Base-by-base conservation (phyloP, 2,329 filamentous ascomycete species). In the Sphaerulina vaccinii region DNA sequence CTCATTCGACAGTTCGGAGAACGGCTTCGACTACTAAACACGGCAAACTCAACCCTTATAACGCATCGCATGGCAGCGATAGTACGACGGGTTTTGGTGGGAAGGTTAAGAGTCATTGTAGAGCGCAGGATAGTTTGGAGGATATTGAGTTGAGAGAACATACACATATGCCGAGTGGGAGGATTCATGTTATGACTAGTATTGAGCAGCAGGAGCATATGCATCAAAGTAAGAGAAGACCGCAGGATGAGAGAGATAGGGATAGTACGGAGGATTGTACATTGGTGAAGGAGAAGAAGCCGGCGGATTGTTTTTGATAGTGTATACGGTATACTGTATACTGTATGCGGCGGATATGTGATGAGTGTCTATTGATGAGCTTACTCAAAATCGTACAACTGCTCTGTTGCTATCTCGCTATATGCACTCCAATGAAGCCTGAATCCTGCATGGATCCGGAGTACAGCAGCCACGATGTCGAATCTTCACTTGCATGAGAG, bases 131-230 rank as follows among this genome's bases (percentile, higher is more conserved):
- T 29, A 56, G 49, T 43, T 22, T 47, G 22, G 47, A 54, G 24
- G 52, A 54, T 41, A 52, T 58, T 15, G 56, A 58, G 29, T 33
- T 56, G 13, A 24, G 50, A 15, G 29, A 40, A n/a, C 27, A 33
- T 32, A 13, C 49, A 32, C 19, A 48, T 3, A 27, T 48, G 15
- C 42, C 50, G 15, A 37, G 46, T 45, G 56, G 50, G 19, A 51
- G 49, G 41, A 60, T 55, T 23, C 56, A 55, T 32, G 56, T 57
- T 13, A 32, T 51, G 53, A 58, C 49, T 32, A 47, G 49, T 10
- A 60, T 60, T 46, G 56, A 58, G 40, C 54, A 58, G 32, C 43
- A 55, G 35, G 51, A 51, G n/a, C 50, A 56, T 37, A 54, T 19
- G 22, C 24, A 36, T n/a, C 22, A 39, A 11, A 38, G 16, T 41